phyloP scores from a whole-genome alignment of 2,329 filamentous ascomycete species.

The Sordariomycetes sp. region DNA sequence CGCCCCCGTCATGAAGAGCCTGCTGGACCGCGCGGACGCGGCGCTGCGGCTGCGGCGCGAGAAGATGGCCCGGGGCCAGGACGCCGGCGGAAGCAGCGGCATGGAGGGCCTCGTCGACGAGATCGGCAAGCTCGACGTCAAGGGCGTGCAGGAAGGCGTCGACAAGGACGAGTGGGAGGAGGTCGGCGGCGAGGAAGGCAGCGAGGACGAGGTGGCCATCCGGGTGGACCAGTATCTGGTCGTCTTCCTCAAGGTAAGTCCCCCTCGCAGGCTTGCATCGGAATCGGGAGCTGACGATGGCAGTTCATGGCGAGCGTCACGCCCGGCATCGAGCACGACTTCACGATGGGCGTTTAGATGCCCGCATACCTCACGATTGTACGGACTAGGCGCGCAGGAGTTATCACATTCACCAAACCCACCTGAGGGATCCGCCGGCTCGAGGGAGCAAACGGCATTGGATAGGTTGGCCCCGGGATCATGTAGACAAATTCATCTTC shows the following conservation, averaged over 20 bases:
- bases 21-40: constrained; percentile 90
- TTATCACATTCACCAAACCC: too few relatives aligned
- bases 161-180: constrained; percentile 58
- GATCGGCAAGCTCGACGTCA: constrained; percentile 55
- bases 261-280: not conserved
- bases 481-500: too few relatives aligned
- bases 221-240: constrained; percentile 84
- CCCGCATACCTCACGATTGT: too few relatives aligned
- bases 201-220: constrained; percentile 68
- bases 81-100: constrained; percentile 30
- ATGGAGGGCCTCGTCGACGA: constrained; percentile 85
- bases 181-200: constrained; percentile 48
- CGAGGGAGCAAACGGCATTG: too few relatives aligned
- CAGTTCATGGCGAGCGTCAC: constrained; percentile 82
- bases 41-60: constrained; percentile 82
- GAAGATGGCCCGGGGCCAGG: constrained; percentile 59
- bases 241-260: constrained; percentile 70
- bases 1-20: constrained; percentile 93
- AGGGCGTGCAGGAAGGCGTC: constrained; percentile 39
- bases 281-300: constrained; percentile 12
- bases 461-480: too few relatives aligned
- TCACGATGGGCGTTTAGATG: constrained; percentile 91
- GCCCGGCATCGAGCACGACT: constrained; percentile 94
- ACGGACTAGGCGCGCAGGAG: too few relatives aligned
- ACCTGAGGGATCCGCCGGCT: too few relatives aligned